Base-by-base conservation (phyloP, 2,329 filamentous ascomycete species). In the Arachnopeziza araneosa region DNA sequence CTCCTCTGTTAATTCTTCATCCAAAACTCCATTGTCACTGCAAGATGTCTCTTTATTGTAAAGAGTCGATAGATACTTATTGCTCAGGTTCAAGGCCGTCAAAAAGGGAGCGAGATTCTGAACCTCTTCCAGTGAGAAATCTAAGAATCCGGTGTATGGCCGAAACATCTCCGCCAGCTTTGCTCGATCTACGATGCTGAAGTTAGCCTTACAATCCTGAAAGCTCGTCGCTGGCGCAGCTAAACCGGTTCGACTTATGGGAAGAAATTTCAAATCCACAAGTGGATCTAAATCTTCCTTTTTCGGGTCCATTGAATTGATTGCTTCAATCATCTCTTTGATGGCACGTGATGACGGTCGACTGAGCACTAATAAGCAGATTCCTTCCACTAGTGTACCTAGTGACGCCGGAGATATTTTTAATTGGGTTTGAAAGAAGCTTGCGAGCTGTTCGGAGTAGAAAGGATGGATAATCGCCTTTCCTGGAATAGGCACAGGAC, bases 401-500 rank as follows among this genome's bases (percentile, higher is more conserved):
- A 66, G 36, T 9, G 56, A 55, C 23, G 64, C 64, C 26, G 60
- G 57, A 50, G 60, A 64, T 56, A 66, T 60, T 60, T 32, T 21
- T 49, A 66, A 61, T 2, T 36, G 50, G 8, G 60, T 52, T 22
- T 54, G 23, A 32, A 64, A 66, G 57, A 66, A 66, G 22, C 1
- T 14, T 52, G 9, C 50, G 21, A 58, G 30, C 6, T 52, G 51
- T 24, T 59, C 55, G 24, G 58, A 22, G 53, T 63, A 63, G 24
- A 19, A 54, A n/a, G 32, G 12, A 36, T n/a, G 12, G 32, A 66
- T 54, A 44, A 60, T 50, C 24, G 59, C 49, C 23, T 60, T 65
- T 21, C 58, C 60, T 19, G 52, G 12, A 14, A 66, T 59, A 24
- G 60, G 56, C 14, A 66, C 63, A 55, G 64, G 64, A 36, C 64